phyloP scores from a whole-genome alignment of 202 grass and related monocot genomes.

The Dendrocalamus latiflorus region DNA sequence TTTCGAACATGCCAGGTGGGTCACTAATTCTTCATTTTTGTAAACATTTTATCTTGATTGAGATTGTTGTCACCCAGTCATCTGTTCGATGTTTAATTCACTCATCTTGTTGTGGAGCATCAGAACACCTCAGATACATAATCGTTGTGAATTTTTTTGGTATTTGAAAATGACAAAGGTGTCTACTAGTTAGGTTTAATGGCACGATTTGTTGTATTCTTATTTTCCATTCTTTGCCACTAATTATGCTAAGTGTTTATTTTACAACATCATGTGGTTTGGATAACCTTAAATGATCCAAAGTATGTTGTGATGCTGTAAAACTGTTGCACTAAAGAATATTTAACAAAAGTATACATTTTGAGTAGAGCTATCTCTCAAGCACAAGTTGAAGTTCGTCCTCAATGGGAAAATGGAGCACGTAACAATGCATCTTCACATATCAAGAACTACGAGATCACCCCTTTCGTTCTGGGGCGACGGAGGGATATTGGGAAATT shows the following conservation, averaged over 20 bases:
- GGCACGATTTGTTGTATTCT: not conserved
- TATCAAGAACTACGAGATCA: no score
- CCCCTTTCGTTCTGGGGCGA: no score
- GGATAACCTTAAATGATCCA: not conserved
- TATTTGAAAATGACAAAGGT: not conserved
- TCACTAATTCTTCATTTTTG: not conserved
- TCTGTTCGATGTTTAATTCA: not conserved
- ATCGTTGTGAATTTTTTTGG: not conserved
- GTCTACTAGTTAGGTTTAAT: not conserved
- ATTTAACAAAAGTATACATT: not conserved
- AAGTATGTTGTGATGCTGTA: not conserved
- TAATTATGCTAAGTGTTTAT: not conserved
- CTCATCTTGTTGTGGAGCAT: not conserved
- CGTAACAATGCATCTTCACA: no score
- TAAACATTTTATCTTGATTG: not conserved
- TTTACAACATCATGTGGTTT: not conserved
- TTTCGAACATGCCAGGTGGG: conserved; percentile 83
- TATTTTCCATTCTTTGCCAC: not conserved
- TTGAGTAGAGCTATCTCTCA: no score
- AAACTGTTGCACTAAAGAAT: not conserved
- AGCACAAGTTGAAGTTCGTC: no score
- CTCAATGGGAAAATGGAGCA: no score
- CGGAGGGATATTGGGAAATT: not conserved
- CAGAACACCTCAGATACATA: not conserved
- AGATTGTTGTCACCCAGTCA: not conserved